Evolutionary conservation across 2,329 filamentous ascomycete genomes (phyloP).

Genomic region (Cladophialophora yegresii): DNA sequence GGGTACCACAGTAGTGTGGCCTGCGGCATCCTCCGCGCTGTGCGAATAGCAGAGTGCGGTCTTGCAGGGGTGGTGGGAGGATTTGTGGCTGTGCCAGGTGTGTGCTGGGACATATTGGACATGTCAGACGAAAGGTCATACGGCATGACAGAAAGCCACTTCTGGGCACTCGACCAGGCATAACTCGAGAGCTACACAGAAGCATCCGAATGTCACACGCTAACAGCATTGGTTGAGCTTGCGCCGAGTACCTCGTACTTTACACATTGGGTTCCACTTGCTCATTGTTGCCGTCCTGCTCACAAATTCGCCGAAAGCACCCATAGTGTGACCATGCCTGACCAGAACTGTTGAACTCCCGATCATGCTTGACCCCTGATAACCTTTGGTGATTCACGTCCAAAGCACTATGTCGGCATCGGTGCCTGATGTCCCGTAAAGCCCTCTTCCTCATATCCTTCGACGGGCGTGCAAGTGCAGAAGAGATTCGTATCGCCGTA

Average conservation of each 20-base stretch:
- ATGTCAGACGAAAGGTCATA: neutral
- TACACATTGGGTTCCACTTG: neutral
- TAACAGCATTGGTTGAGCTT: conserved; percentile 1
- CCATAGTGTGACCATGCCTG: neutral
- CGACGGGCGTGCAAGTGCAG: conserved; percentile 88
- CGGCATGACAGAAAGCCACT: neutral
- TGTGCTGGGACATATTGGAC: neutral
- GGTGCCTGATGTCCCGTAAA: conserved; percentile 29
- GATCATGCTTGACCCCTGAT: neutral
- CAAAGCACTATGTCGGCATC: conserved; percentile 21
- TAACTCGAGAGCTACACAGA: too few species aligned
- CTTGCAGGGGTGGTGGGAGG: neutral
- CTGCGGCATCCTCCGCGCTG: neutral
- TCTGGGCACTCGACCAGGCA: neutral
- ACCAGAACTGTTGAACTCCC: conserved; percentile 13
- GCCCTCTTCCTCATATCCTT: conserved; percentile 46
- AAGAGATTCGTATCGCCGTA: conserved; percentile 92
- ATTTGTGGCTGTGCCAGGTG: neutral
- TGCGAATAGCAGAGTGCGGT: neutral
- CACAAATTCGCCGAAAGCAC: neutral
- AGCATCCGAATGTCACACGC: neutral
- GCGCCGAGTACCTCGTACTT: neutral
- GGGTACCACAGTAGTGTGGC: too few species aligned
- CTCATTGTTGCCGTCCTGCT: conserved; percentile 6
- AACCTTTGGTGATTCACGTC: neutral